Conservation (phyloP, 2,329 filamentous ascomycete species). For the Fusarium sacchari region DNA sequence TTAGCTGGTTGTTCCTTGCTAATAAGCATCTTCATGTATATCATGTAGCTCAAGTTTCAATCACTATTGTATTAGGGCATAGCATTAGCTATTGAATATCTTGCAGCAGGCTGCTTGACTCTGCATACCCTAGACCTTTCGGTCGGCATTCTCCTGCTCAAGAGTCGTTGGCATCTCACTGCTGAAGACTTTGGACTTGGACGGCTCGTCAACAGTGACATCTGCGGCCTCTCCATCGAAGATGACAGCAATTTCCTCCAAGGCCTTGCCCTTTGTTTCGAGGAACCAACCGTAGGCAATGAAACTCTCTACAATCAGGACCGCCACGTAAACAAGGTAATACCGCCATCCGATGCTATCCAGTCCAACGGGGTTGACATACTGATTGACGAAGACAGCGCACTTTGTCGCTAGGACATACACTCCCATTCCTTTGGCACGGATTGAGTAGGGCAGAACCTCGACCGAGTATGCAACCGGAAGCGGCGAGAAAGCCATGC, state of each 20-base stretch:
- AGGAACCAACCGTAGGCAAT: constrained; percentile 56
- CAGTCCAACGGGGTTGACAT: constrained; percentile 63
- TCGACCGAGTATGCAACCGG: constrained; percentile 62
- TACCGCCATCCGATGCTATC: constrained; percentile 62
- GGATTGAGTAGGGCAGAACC: constrained; percentile 62
- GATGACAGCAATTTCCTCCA: constrained; percentile 68
- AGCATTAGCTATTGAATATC: background rate
- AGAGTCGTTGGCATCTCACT: background rate
- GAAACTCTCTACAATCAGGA: constrained; percentile 59
- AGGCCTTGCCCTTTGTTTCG: constrained; percentile 58
- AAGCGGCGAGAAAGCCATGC: constrained; percentile 64
- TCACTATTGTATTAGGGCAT: too few relatives aligned
- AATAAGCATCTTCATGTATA: too few relatives aligned
- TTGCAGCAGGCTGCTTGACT: background rate
- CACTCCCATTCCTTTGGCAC: constrained; percentile 59
- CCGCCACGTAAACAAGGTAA: constrained; percentile 66
- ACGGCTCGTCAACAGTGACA: background rate
- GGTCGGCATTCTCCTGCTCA: background rate
- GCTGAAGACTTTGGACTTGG: background rate
- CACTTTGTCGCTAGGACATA: constrained; percentile 45
- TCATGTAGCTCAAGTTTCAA: too few relatives aligned
- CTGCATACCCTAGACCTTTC: constrained; percentile 1
- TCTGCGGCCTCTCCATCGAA: constrained; percentile 48
- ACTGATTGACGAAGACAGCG: constrained; percentile 47
- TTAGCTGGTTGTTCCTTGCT: too few relatives aligned